Evolutionary conservation across 1,139 yeast species (phyloP).

Genomic region (Yamadazyma dendronema): DNA sequence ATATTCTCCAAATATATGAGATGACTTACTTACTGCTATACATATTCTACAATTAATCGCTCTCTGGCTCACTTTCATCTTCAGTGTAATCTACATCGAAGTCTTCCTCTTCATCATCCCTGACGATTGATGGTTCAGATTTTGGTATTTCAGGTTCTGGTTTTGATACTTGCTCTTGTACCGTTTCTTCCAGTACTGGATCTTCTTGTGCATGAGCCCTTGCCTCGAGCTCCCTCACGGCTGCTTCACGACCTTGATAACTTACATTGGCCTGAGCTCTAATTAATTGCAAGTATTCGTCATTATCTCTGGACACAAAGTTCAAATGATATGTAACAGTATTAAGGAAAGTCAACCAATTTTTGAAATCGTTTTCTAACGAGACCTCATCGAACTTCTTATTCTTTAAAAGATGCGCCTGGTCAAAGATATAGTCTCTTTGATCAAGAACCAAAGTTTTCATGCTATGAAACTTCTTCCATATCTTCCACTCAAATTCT

Average conservation of each 20-base stretch:
- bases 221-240: conserved; percentile 7
- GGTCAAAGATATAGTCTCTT: conserved; percentile 54
- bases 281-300: conserved; percentile 65
- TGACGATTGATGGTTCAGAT: background rate
- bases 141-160: background rate
- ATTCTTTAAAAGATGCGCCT: conserved; percentile 12
- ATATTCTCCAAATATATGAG: conserved; percentile 1
- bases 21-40: background rate
- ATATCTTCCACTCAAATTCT: conserved; percentile 54
- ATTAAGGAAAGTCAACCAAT: conserved; percentile 50
- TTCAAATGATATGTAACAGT: conserved; percentile 62
- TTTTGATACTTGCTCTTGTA: background rate
- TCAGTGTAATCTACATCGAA: conserved; percentile 1
- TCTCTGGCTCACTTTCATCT: conserved; percentile 2
- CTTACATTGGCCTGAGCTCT: conserved; percentile 82
- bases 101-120: conserved; percentile 7
- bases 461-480: conserved; percentile 63
- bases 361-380: conserved; percentile 35
- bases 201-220: conserved; percentile 4
- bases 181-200: conserved; percentile 1
- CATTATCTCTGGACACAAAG: conserved; percentile 64
- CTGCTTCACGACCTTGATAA: conserved; percentile 67
- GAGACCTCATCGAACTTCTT: conserved; percentile 10
- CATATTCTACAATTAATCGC: background rate
- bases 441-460: conserved; percentile 54